Percentiles rank a stretch among this genome's conserved stretches.
Conservation (phyloP, 768 basidiomycete species). For the Chalciporus sphaerocephalus region DNA sequence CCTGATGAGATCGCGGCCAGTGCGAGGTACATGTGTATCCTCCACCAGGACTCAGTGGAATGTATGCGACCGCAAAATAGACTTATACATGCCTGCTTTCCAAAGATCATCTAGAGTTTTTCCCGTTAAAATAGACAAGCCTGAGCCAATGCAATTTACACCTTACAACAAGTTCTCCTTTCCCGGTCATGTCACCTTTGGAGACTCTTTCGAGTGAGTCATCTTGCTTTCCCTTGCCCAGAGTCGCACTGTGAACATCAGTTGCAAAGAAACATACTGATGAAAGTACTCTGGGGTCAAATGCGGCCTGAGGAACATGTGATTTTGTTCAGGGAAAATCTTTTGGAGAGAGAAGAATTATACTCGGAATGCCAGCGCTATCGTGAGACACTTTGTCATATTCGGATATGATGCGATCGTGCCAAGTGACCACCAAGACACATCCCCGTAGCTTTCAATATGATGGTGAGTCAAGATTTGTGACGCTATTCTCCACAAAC, state of each 20-base stretch:
- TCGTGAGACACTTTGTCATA: constrained; percentile 1
- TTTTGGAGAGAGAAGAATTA: constrained; percentile 8
- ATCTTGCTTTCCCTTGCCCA: constrained; percentile 82
- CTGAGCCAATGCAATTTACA: constrained; percentile 1
- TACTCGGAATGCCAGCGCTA: constrained; percentile 50
- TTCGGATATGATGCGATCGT: constrained; percentile 20
- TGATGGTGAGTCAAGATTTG: constrained; percentile 3
- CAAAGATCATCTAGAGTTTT: constrained; percentile 78
- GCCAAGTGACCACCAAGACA: constrained; percentile 86
- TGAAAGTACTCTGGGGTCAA: constrained; percentile 77
- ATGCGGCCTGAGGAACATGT: constrained; percentile 60
- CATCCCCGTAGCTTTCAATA: constrained; percentile 73
- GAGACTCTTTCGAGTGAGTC: constrained; percentile 72
- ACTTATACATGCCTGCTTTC: constrained; percentile 64
- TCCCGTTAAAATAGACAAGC: neutral
- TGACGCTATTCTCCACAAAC: constrained; percentile 35
- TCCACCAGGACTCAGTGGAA: constrained; percentile 25
- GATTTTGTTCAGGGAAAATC: neutral
- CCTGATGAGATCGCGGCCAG: constrained; percentile 81
- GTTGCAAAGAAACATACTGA: constrained; percentile 95
- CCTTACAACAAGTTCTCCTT: constrained; percentile 82
- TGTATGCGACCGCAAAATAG: neutral
- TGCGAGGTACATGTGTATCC: constrained; percentile 92
- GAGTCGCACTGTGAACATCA: constrained; percentile 82
- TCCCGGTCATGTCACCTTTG: constrained; percentile 70